Percentiles rank a stretch among this genome's conserved stretches.
phyloP scores from a whole-genome alignment of 371 early-diverging fungal genomes.

The Mortierella sp. region DNA sequence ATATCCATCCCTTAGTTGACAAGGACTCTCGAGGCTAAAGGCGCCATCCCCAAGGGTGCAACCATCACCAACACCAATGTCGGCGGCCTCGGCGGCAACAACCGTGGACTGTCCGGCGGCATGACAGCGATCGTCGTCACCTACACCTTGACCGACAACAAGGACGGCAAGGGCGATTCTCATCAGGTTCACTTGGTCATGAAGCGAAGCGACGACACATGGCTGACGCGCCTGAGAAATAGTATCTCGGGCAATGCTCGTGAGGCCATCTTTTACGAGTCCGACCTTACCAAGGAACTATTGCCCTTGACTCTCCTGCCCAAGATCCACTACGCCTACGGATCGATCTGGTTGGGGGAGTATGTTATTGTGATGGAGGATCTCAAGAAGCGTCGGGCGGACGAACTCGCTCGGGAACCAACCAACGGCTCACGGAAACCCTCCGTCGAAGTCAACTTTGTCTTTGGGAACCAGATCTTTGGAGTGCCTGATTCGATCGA shows the following conservation, averaged over 20 bases:
- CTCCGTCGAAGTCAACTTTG: conserved; percentile 42
- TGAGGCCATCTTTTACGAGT: conserved; percentile 37
- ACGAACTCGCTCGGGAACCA: not conserved
- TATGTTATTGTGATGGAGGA: conserved; percentile 45
- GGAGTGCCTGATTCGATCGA: conserved; percentile 30
- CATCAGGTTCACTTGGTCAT: conserved; percentile 35
- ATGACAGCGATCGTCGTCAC: conserved; percentile 34
- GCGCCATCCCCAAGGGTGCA: conserved; percentile 18
- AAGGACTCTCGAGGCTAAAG: conserved; percentile 12
- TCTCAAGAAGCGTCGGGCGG: conserved; percentile 29
- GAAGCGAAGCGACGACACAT: conserved; percentile 30
- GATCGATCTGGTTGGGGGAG: conserved; percentile 30
- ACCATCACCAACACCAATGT: conserved; percentile 21
- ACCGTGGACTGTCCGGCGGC: conserved; percentile 33
- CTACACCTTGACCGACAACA: not conserved
- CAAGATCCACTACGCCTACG: conserved; percentile 32
- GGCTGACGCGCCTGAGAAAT: conserved; percentile 10
- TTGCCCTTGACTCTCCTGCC: conserved; percentile 24
- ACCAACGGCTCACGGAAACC: not conserved
- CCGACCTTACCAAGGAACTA: conserved; percentile 29
- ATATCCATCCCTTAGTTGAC: conserved; percentile 32
- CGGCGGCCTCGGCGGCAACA: conserved; percentile 37
- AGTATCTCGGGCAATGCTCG: conserved; percentile 35
- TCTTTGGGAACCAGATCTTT: conserved; percentile 48
- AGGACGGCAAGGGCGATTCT: conserved; percentile 7